Base-by-base conservation (phyloP, 2,329 filamentous ascomycete species). In the Hymenoscyphus albidus region DNA sequence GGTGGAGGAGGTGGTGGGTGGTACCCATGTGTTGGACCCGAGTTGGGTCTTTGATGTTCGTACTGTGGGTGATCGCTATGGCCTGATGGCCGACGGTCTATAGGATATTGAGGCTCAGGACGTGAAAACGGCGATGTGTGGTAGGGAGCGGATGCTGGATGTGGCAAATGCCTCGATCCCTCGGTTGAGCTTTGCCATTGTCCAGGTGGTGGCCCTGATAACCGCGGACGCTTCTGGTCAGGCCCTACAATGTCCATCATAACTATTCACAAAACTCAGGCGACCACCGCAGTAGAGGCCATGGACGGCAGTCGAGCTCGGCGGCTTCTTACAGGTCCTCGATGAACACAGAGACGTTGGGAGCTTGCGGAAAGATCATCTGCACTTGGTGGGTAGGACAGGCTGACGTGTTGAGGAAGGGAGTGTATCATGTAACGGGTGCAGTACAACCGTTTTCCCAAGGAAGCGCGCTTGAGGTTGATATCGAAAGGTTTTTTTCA, bases 241-340 rank as follows among this genome's bases (percentile, higher is more conserved):
- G 83, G 83, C 77, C 77, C 81, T 77, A 79, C 82, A 79, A 79
- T 78, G 78, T 87, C 85, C 85, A 87, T 87, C 80, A 72, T 75
- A 67, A 62, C 67, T 68, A 66, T 70, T 70, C 65, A 68, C 65
- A 77, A 81, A 80, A 76, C 62, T 74, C 69, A 74, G 68, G 69
- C 66, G 70, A 68, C 67, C 71, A 70, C 72, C 65, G 66, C 71
- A 72, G 68, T 66, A 69, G 70, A 75, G 75, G 76, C 76, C 76
- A 78, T 77, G 70, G 72, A 77, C 73, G 74, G 70, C 69, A 66
- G 63, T 73, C 67, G 67, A 73, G 69, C 68, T 67, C 69, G 61
- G 69, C 73, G 72, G 72, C 72, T 74, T 72, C 70, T 71, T 69
- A 74, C 73, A 74, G 73, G 71, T 69, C 72, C 68, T 68, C 58